Base-by-base conservation (phyloP, 2,329 filamentous ascomycete genomes). In the Dryadomyces sulphureus region DNA sequence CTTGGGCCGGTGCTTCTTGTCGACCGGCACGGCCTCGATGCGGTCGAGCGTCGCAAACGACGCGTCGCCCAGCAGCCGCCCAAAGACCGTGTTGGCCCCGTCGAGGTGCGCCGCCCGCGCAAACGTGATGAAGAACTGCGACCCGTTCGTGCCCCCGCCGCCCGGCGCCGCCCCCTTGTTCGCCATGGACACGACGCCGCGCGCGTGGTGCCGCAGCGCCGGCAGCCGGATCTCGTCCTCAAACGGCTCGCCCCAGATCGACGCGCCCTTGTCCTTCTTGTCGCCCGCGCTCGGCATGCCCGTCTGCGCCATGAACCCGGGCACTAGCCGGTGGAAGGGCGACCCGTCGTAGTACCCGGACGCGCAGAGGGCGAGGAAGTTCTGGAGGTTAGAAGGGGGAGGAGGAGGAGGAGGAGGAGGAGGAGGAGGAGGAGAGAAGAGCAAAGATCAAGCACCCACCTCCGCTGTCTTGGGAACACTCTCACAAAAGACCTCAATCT, bases 401-500 rank as follows among this genome's bases (percentile, higher is more conserved):
- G 19, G 5, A 20, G 4, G 14, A 34, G 16, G 3, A 16, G 5
- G 2, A 25, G 14, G 27, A 46, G 38, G 16, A 36, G 22, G 27
- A 45, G 11, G 19, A 7, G 11, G 14, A 20, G 34, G 43, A 22
- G 1, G 21, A 22, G 12, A 14, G 20, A 21, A 35, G 11, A 46
- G 30, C 12, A 32, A 39, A 6, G 24, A 39, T 38, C 19, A 20
- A 25, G 40, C 36, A 55, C 66, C 47, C 66, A 82, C 82, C 67
- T 94, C 85, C 52, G 88, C 83, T 0, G 92, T 94, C 62, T 90
- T 89, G 51, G 92, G 92, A 27, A 94, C 87, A 55, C 84, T 81
- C 62, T 95, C 87, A 68, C 90, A 96, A 67, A 95, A 96, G 54
- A 98, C 71, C 64, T 96, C 92, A 56, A 96, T 77, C 67, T 96